A percentile compares a stretch with the other conserved stretches of the same genome.
phyloP scores from a whole-genome alignment of 169 alveolate genomes.

The Toxoplasma gondii region DNA sequence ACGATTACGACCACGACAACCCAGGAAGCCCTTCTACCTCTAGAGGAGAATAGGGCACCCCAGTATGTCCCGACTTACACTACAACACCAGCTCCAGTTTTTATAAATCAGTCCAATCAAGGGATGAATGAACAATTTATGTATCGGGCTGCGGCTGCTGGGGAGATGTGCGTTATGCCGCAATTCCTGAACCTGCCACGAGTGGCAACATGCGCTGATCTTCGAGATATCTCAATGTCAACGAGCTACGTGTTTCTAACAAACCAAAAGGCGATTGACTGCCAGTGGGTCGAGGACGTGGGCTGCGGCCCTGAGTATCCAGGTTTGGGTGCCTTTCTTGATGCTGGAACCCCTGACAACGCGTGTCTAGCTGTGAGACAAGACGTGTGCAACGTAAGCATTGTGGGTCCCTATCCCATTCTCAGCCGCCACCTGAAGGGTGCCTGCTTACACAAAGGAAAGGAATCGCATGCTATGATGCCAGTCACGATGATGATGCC shows the following conservation, averaged over 20 bases:
- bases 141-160: not conserved
- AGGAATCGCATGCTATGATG: slow-evolving; percentile 20
- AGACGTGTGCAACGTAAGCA: slow-evolving; percentile 35
- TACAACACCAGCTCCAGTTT: slow-evolving; percentile 24
- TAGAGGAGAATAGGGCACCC: not conserved
- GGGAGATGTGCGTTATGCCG: slow-evolving; percentile 39
- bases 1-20: slow-evolving; percentile 27
- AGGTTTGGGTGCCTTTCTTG: slow-evolving; percentile 26
- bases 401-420: slow-evolving; percentile 41
- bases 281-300: slow-evolving; percentile 41
- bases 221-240: slow-evolving; percentile 36
- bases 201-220: slow-evolving; percentile 40
- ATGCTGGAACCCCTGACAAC: slow-evolving; percentile 35
- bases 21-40: slow-evolving; percentile 27
- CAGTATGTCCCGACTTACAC: slow-evolving; percentile 31
- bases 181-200: slow-evolving; percentile 36
- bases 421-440: slow-evolving; percentile 37
- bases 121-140: not conserved
- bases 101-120: not conserved
- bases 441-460: slow-evolving; percentile 24
- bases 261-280: slow-evolving; percentile 23
- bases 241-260: slow-evolving; percentile 30
- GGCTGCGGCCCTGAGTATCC: slow-evolving; percentile 40
- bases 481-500: slow-evolving; percentile 47
- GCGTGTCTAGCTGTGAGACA: slow-evolving; percentile 34